Conservation (phyloP, 768 basidiomycete genomes). For the Fomitopsis pulvina region DNA sequence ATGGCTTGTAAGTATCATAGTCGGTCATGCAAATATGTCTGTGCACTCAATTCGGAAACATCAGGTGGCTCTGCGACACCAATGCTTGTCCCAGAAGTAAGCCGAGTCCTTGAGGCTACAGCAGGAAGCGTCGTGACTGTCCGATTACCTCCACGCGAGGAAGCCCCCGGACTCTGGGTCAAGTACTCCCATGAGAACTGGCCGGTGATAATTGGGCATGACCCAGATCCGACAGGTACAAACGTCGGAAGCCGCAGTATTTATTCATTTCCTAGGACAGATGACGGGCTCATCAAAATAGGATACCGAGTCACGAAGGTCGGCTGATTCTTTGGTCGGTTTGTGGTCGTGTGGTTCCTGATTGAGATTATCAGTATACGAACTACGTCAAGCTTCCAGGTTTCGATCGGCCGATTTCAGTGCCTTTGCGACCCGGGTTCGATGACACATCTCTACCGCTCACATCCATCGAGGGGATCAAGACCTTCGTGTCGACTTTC, state of each 20-base stretch:
- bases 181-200: slow-evolving; percentile 1
- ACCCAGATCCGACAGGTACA: slow-evolving; percentile 2
- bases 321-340: not conserved
- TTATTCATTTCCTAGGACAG: slow-evolving; percentile 1
- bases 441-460: slow-evolving; percentile 2
- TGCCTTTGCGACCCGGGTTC: not conserved
- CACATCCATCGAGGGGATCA: slow-evolving; percentile 4
- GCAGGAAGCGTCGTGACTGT: slow-evolving; percentile 4
- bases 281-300: slow-evolving; percentile 4
- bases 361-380: slow-evolving; percentile 1
- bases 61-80: slow-evolving; percentile 5
- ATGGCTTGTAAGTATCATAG: slow-evolving; percentile 1
- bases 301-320: slow-evolving; percentile 5
- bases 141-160: slow-evolving; percentile 2
- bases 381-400: slow-evolving; percentile 5
- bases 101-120: slow-evolving; percentile 4
- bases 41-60: not conserved
- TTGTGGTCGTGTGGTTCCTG: not conserved
- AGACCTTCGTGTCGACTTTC: slow-evolving; percentile 5
- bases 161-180: slow-evolving; percentile 2
- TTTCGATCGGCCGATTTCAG: not conserved
- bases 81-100: slow-evolving; percentile 4
- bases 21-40: not conserved
- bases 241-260: slow-evolving; percentile 3
- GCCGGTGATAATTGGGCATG: slow-evolving; percentile 5